Evolutionary conservation across 2,329 filamentous ascomycete species (phyloP).

Genomic region (Orbilia brochopaga): DNA sequence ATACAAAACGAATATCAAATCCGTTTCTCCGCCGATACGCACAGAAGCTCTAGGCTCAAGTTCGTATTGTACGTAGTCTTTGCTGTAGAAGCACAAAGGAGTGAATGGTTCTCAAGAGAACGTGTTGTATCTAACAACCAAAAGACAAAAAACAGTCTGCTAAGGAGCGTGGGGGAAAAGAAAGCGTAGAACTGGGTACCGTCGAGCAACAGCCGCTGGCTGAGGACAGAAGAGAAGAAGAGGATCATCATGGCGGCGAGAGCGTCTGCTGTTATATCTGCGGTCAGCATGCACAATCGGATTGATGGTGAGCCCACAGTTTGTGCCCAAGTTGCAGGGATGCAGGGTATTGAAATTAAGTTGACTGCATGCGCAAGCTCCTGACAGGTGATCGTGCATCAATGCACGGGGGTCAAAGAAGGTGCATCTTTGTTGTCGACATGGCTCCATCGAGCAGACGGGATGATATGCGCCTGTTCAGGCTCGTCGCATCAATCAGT

Average conservation of each 20-base stretch:
- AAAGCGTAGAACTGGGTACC: conserved; percentile 37
- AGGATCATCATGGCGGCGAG: conserved; percentile 11
- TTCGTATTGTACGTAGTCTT: conserved; percentile 34
- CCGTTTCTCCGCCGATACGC: conserved; percentile 38
- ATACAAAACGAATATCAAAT: conserved; percentile 51
- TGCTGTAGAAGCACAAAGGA: conserved; percentile 33
- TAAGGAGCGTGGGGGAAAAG: conserved; percentile 46
- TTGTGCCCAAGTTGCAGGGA: conserved; percentile 22
- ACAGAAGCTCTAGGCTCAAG: conserved; percentile 42
- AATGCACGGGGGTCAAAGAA: conserved; percentile 17
- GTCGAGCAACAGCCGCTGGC: conserved; percentile 50
- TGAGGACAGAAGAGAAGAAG: conserved; percentile 30
- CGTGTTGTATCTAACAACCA: conserved; percentile 51
- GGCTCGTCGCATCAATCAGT: conserved; percentile 32
- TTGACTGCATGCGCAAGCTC: conserved; percentile 48
- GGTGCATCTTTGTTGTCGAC: conserved; percentile 5
- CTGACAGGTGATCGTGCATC: conserved; percentile 45
- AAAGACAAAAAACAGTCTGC: conserved; percentile 19
- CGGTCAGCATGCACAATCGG: background rate
- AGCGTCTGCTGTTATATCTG: conserved; percentile 29
- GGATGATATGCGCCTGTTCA: conserved; percentile 41
- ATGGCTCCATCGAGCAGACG: background rate
- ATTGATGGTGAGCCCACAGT: conserved; percentile 12
- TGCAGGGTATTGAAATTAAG: conserved; percentile 33
- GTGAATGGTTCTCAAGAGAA: conserved; percentile 49